These are phyloP conservation scores for Oryza rufipogon DNA, from an alignment of 176 grass and related monocot genomes.

Conservation along the genomic window DNA sequence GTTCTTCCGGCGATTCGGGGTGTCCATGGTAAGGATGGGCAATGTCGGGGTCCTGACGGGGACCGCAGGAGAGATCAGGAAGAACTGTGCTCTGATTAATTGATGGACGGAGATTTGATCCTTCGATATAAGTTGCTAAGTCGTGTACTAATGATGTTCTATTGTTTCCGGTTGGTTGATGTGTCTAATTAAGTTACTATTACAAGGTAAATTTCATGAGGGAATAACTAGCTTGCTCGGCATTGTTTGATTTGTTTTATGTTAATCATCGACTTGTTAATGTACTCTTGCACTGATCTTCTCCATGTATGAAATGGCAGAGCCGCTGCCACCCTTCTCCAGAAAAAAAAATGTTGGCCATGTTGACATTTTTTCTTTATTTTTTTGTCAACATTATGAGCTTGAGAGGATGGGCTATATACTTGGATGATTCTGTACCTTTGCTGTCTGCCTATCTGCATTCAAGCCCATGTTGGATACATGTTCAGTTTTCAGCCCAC, in stretches of 20 bases:
- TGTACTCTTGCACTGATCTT: not conserved
- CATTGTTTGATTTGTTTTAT: not conserved
- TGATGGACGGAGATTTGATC: not conserved
- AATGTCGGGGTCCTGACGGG: constrained; percentile 21
- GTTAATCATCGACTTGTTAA: not conserved
- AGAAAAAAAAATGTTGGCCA: too few relatives aligned
- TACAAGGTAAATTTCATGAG: not conserved
- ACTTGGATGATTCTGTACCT: too few relatives aligned
- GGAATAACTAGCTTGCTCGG: not conserved
- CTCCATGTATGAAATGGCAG: not conserved
- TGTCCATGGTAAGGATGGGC: constrained; percentile 44
- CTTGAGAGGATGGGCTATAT: too few relatives aligned
- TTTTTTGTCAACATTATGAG: too few relatives aligned
- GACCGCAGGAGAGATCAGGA: constrained; percentile 18
- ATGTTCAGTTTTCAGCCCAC: too few relatives aligned
- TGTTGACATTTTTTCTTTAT: too few relatives aligned
- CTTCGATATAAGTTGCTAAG: not conserved
- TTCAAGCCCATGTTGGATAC: too few relatives aligned
- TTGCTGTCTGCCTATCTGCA: too few relatives aligned
- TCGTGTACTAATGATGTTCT: not conserved
- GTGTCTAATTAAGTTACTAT: not conserved
- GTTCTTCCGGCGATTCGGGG: constrained; percentile 39
- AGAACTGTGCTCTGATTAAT: constrained; percentile 28
- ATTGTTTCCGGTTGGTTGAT: too few relatives aligned
- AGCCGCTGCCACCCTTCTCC: not conserved